phyloP scores from a whole-genome alignment of 192 early-diverging fungal species.

The Linnemannia exigua region DNA sequence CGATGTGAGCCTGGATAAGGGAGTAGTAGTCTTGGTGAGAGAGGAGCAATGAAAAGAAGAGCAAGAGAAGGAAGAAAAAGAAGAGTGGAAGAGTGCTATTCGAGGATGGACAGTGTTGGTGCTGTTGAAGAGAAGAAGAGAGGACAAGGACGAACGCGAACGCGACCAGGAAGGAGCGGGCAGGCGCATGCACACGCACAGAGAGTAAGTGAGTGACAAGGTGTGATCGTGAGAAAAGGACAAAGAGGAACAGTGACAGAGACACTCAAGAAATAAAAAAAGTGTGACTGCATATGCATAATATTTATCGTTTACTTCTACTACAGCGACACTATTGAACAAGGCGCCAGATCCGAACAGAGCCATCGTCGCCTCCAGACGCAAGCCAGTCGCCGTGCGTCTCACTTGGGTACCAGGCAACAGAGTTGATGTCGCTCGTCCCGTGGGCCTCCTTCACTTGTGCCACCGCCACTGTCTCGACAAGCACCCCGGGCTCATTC shows the following conservation, averaged over 20 bases:
- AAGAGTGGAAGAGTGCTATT: not conserved
- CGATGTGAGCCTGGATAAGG: not conserved
- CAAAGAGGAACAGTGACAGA: not conserved
- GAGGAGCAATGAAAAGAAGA: not conserved
- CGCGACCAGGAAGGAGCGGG: not conserved
- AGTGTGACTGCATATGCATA: too few relatives aligned
- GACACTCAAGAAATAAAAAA: not conserved
- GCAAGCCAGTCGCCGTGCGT: conserved; percentile 78
- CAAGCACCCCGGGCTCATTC: conserved; percentile 44
- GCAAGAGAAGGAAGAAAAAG: not conserved
- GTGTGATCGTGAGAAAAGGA: not conserved
- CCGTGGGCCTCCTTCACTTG: conserved; percentile 82
- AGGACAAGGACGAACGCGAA: conserved; percentile 5
- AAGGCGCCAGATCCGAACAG: conserved; percentile 86
- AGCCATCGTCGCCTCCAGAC: conserved; percentile 93
- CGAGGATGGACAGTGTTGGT: not conserved
- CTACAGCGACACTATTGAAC: conserved; percentile 27
- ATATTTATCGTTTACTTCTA: not conserved
- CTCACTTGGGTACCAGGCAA: conserved; percentile 85
- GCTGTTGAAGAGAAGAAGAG: not conserved
- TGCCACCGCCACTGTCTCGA: conserved; percentile 44
- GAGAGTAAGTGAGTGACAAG: not conserved
- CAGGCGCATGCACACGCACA: not conserved
- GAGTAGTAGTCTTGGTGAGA: not conserved
- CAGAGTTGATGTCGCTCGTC: conserved; percentile 90